These are phyloP conservation scores for Camelina neglecta DNA, from an alignment of 345 rosid species.

Conservation along the genomic window DNA sequence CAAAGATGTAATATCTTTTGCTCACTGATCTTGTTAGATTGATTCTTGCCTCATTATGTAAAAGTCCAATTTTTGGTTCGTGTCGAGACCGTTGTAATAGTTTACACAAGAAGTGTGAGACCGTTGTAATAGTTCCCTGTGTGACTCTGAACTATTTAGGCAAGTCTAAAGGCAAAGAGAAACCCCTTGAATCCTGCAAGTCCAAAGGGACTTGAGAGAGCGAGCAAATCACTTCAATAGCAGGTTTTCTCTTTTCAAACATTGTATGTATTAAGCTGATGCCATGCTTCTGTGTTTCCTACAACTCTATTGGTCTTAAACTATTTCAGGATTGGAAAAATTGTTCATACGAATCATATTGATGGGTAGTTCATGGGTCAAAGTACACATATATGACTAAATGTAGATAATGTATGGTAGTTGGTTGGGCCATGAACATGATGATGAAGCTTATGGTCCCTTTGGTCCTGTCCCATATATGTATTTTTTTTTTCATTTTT, in stretches of 20 bases:
- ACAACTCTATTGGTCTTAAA: conserved; percentile 7
- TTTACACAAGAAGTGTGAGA: background rate
- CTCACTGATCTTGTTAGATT: background rate
- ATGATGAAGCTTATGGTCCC: conserved; percentile 41
- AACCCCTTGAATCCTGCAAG: background rate
- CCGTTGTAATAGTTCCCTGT: background rate
- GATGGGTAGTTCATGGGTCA: background rate
- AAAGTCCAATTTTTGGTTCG: background rate
- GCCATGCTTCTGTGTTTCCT: background rate
- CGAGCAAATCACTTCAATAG: background rate
- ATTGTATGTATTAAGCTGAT: conserved; percentile 12
- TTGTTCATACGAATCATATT: conserved; percentile 12
- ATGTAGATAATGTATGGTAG: conserved; percentile 33
- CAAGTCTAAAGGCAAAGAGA: conserved; percentile 3
- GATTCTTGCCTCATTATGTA: conserved; percentile 13
- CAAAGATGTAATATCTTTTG: background rate
- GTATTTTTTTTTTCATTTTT: background rate
- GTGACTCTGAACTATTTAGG: conserved; percentile 7
- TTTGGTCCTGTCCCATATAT: background rate
- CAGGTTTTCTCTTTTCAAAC: background rate
- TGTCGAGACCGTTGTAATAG: background rate
- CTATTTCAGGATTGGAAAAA: background rate
- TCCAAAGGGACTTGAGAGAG: conserved; percentile 3
- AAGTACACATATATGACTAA: conserved; percentile 6
- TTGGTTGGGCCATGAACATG: conserved; percentile 29